Evolutionary conservation across 257 asterid genomes (phyloP).

Genomic region (Salvia rosmarinus): DNA sequence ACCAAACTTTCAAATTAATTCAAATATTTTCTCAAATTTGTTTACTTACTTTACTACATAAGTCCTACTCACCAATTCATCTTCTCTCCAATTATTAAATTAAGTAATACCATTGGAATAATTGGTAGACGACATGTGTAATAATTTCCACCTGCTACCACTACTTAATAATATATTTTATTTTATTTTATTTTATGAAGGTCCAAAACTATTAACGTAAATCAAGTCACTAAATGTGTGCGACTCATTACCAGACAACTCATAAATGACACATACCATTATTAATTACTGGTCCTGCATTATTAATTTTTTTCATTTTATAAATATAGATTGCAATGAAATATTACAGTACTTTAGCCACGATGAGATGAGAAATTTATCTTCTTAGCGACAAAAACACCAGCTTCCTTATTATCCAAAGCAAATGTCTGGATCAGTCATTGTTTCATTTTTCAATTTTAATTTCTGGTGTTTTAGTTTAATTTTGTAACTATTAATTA

Average conservation of each 20-base stretch:
- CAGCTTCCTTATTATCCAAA: too few species aligned
- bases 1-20: slow-evolving; percentile 25
- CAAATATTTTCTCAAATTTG: background rate
- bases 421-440: too few species aligned
- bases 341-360: too few species aligned
- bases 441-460: too few species aligned
- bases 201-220: background rate
- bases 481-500: too few species aligned
- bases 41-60: slow-evolving; percentile 21
- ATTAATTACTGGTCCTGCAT: too few species aligned
- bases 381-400: too few species aligned
- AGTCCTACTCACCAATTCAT: background rate
- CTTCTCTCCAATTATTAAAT: background rate
- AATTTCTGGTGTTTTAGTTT: too few species aligned
- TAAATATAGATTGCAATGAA: too few species aligned
- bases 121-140: slow-evolving; percentile 24
- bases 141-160: slow-evolving; percentile 14
- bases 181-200: background rate
- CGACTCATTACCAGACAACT: slow-evolving; percentile 25
- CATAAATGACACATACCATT: background rate
- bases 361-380: too few species aligned
- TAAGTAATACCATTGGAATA: slow-evolving; percentile 11
- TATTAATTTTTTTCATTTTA: too few species aligned
- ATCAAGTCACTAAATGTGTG: slow-evolving; percentile 8
- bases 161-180: background rate